Evolutionary conservation across 306 rosid species (phyloP).

Genomic region (Prunus mume): DNA sequence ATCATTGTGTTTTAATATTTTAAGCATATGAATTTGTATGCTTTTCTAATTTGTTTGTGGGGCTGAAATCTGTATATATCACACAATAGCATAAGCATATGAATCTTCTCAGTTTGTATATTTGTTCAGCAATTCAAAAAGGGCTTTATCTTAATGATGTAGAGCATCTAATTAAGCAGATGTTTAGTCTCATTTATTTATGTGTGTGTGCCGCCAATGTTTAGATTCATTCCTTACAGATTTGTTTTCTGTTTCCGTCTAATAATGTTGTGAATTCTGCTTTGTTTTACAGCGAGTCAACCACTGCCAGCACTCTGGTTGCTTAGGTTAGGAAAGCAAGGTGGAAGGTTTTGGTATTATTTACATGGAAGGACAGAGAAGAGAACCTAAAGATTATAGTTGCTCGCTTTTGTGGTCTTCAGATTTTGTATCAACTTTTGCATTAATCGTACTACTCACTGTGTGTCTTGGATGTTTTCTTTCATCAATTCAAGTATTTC

Average conservation of each 20-base stretch:
- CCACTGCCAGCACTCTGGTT: constrained; percentile 42
- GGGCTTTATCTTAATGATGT: no score
- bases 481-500: no score
- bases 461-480: no score
- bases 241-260: neutral
- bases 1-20: no score
- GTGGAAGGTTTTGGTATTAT: neutral
- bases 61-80: no score
- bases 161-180: no score
- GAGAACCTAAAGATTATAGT: neutral
- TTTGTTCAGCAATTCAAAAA: no score
- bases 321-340: constrained; percentile 7
- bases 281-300: constrained; percentile 33
- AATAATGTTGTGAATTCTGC: neutral
- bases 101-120: neutral
- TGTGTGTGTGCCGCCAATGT: neutral
- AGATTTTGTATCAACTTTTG: neutral
- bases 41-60: no score
- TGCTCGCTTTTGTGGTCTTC: neutral
- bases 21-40: no score
- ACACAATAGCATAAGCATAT: neutral
- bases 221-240: neutral
- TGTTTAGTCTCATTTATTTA: neutral
- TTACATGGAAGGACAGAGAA: neutral
- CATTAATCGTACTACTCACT: neutral